phyloP scores from a whole-genome alignment of 495 filamentous ascomycete genomes.

The Xylaria cubensis region DNA sequence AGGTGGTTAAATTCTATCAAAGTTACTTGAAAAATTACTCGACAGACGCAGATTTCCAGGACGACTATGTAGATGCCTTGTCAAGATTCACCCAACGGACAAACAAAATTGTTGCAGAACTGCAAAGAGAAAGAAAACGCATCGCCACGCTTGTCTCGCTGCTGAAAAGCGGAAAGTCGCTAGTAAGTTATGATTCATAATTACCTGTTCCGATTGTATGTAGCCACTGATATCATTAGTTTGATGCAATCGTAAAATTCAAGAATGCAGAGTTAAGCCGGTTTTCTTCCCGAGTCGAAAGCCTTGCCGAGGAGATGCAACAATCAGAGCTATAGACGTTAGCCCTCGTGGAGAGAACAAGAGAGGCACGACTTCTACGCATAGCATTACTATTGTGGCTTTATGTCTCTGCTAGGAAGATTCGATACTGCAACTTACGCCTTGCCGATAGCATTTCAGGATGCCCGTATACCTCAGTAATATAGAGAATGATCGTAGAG shows the following conservation, averaged over 20 bases:
- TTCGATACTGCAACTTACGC: no score
- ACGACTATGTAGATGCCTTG: no score
- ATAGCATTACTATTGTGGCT: slow-evolving; percentile 52
- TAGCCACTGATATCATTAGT: slow-evolving; percentile 10
- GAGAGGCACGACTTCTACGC: slow-evolving; percentile 46
- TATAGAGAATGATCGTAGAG: no score
- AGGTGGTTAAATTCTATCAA: slow-evolving; percentile 14
- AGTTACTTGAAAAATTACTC: no score
- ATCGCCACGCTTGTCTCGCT: slow-evolving; percentile 19
- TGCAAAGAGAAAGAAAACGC: slow-evolving; percentile 27
- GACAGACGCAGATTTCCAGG: no score
- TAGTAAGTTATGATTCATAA: slow-evolving; percentile 24
- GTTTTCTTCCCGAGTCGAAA: slow-evolving; percentile 15
- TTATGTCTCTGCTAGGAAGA: no score
- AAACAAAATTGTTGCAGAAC: slow-evolving; percentile 17
- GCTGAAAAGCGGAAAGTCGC: slow-evolving; percentile 29
- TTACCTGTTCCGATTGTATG: not conserved
- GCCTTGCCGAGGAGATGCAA: slow-evolving; percentile 22
- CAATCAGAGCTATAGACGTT: slow-evolving; percentile 31
- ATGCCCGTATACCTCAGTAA: no score
- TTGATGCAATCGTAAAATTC: slow-evolving; percentile 29
- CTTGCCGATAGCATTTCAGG: no score
- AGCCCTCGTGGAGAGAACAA: slow-evolving; percentile 40
- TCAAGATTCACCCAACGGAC: slow-evolving; percentile 21
- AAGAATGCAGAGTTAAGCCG: slow-evolving; percentile 25